Evolutionary conservation across 345 rosid genomes (phyloP).

Genomic region (Camelina sativa): DNA sequence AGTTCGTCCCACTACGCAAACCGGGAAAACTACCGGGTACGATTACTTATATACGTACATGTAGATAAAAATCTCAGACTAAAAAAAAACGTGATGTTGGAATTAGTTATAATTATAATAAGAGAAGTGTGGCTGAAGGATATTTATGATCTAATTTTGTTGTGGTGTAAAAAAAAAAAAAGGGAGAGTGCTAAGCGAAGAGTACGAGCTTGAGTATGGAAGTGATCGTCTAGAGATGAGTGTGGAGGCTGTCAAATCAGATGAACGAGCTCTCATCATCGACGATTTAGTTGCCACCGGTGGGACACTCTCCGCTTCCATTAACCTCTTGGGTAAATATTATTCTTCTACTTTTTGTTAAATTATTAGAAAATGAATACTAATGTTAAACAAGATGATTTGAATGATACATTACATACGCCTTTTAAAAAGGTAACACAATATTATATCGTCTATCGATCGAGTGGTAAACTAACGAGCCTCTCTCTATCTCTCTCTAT

Average conservation of each 20-base stretch:
- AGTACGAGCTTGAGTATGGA: conserved; percentile 87
- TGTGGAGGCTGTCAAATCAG: conserved; percentile 65
- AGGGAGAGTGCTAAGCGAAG: conserved; percentile 80
- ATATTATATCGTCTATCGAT: neutral
- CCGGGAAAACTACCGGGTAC: conserved; percentile 88
- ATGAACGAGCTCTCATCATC: conserved; percentile 72
- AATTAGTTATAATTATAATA: neutral
- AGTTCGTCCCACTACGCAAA: conserved; percentile 86
- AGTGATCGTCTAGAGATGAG: conserved; percentile 89
- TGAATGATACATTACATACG: neutral
- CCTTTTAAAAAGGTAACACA: neutral
- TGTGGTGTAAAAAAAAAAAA: neutral
- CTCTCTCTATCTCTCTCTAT: neutral
- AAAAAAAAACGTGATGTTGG: conserved; percentile 1
- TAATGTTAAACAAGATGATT: neutral
- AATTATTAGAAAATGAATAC: neutral
- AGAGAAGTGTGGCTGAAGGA: neutral
- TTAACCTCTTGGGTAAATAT: conserved; percentile 70
- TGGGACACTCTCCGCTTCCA: conserved; percentile 89
- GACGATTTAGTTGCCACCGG: conserved; percentile 97
- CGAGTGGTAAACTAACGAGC: neutral
- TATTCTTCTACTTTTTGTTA: neutral
- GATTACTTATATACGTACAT: neutral
- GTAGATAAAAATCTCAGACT: neutral
- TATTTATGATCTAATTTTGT: no score